Conservation (phyloP, 2,329 filamentous ascomycete genomes). For the Gremmenia infestans region DNA sequence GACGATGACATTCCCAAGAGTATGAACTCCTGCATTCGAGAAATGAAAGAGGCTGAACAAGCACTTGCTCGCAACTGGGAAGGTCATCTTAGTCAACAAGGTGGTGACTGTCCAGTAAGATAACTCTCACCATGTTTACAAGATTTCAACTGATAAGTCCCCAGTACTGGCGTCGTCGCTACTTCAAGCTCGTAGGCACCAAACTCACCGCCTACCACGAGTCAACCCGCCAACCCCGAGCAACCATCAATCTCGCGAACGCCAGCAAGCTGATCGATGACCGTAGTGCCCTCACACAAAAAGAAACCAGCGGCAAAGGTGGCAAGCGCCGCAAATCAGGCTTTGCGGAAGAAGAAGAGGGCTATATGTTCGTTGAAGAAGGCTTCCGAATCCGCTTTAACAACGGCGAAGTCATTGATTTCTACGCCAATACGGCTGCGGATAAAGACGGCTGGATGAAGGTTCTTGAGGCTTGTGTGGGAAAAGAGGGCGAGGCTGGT, state of each 20-base stretch:
- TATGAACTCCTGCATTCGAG: conserved; percentile 93
- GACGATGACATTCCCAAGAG: conserved; percentile 99
- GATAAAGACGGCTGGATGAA: conserved; percentile 96
- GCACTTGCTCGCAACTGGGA: conserved; percentile 75
- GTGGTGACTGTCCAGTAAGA: conserved; percentile 93
- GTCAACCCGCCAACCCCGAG: conserved; percentile 87
- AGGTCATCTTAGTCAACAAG: conserved; percentile 89
- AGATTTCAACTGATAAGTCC: conserved; percentile 35
- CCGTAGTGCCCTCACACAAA: conserved; percentile 74
- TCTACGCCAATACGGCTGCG: conserved; percentile 77
- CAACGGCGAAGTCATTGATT: conserved; percentile 88
- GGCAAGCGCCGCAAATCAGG: conserved; percentile 85
- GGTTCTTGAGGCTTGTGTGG: conserved; percentile 67
- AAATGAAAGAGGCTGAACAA: conserved; percentile 86
- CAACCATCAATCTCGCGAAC: conserved; percentile 93
- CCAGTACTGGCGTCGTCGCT: conserved; percentile 95
- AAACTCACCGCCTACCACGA: conserved; percentile 96
- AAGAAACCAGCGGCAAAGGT: conserved; percentile 70
- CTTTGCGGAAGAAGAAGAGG: conserved; percentile 97
- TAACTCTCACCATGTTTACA: neutral
- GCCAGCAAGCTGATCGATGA: conserved; percentile 93
- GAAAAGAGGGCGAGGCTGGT: conserved; percentile 43
- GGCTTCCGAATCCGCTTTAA: conserved; percentile 98
- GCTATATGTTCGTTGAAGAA: conserved; percentile 99
- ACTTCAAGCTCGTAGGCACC: conserved; percentile 88